A percentile compares a stretch with the other conserved stretches of the same genome.
These are phyloP conservation scores for Pichia inconspicua DNA, from an alignment of 1,139 yeast species.

Conservation along the genomic window DNA sequence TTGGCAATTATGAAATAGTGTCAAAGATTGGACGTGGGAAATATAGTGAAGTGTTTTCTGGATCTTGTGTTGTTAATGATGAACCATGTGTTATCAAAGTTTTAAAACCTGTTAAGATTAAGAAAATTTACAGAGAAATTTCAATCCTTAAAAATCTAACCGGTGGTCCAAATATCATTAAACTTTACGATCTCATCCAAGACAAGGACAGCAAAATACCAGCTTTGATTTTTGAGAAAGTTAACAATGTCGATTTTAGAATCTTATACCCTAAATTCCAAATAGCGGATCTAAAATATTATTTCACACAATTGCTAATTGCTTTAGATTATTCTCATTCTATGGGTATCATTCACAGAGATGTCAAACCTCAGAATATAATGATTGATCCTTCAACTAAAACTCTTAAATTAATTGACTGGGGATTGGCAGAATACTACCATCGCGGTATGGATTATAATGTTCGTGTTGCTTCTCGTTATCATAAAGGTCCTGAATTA, in stretches of 20 bases:
- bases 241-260: slow-evolving; percentile 86
- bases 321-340: slow-evolving; percentile 94
- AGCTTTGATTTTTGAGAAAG: slow-evolving; percentile 84
- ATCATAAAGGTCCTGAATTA: slow-evolving; percentile 95
- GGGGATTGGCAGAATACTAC: slow-evolving; percentile 98
- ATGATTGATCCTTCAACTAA: slow-evolving; percentile 88
- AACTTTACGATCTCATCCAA: slow-evolving; percentile 76
- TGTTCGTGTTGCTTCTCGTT: slow-evolving; percentile 96
- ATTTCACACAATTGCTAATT: slow-evolving; percentile 78
- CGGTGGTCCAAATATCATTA: slow-evolving; percentile 79
- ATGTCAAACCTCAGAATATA: slow-evolving; percentile 96
- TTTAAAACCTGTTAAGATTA: slow-evolving; percentile 91
- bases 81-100: slow-evolving; percentile 78
- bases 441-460: slow-evolving; percentile 93
- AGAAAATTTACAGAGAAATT: slow-evolving; percentile 93
- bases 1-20: slow-evolving; percentile 79
- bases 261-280: slow-evolving; percentile 85
- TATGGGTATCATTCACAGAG: slow-evolving; percentile 98
- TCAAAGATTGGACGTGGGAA: slow-evolving; percentile 94
- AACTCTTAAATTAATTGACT: slow-evolving; percentile 78
- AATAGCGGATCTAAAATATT: slow-evolving; percentile 75
- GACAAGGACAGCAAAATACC: slow-evolving; percentile 92
- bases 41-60: slow-evolving; percentile 92
- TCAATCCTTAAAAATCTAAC: slow-evolving; percentile 84
- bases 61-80: slow-evolving; percentile 51